Conservation (phyloP, 371 early-diverging fungal species). For the Rhizopus stolonifer region DNA sequence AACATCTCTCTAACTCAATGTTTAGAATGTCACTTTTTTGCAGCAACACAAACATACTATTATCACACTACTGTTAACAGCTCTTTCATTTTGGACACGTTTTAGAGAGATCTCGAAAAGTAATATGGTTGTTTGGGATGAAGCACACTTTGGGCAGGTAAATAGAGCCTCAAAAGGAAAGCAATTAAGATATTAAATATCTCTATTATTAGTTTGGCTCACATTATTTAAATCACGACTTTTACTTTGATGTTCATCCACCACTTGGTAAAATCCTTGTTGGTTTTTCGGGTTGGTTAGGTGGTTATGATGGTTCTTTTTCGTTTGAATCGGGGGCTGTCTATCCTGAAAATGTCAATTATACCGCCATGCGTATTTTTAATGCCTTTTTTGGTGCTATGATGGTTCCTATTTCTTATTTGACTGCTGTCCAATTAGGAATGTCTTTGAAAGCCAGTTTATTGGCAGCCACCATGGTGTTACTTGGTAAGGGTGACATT, state of each 20-base stretch:
- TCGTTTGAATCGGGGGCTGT: slow-evolving; percentile 84
- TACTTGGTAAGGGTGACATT: slow-evolving; percentile 64
- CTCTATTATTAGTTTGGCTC: slow-evolving; percentile 77
- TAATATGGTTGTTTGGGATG: slow-evolving; percentile 82
- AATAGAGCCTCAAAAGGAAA: not conserved
- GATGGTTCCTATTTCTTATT: slow-evolving; percentile 93
- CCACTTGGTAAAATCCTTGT: slow-evolving; percentile 99
- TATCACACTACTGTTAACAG: slow-evolving; percentile 57
- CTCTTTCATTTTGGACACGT: slow-evolving; percentile 76
- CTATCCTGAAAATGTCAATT: slow-evolving; percentile 89
- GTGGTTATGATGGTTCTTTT: slow-evolving; percentile 90
- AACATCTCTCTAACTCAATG: not conserved
- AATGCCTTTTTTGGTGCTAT: slow-evolving; percentile 91
- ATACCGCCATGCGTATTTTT: slow-evolving; percentile 91
- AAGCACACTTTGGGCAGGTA: slow-evolving; percentile 91
- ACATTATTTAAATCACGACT: slow-evolving; percentile 90
- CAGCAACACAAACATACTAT: slow-evolving; percentile 53
- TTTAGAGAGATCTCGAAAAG: slow-evolving; percentile 78
- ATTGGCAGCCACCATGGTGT: slow-evolving; percentile 76
- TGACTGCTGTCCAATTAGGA: slow-evolving; percentile 80
- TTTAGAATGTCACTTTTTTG: slow-evolving; percentile 47
- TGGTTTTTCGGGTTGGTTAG: slow-evolving; percentile 88
- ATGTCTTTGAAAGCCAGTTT: slow-evolving; percentile 65
- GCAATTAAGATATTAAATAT: not conserved
- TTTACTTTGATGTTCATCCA: slow-evolving; percentile 99